A percentile compares a stretch with the other conserved stretches of the same genome.
phyloP scores from a whole-genome alignment of 768 basidiomycete genomes.

The Lactarius quietus region DNA sequence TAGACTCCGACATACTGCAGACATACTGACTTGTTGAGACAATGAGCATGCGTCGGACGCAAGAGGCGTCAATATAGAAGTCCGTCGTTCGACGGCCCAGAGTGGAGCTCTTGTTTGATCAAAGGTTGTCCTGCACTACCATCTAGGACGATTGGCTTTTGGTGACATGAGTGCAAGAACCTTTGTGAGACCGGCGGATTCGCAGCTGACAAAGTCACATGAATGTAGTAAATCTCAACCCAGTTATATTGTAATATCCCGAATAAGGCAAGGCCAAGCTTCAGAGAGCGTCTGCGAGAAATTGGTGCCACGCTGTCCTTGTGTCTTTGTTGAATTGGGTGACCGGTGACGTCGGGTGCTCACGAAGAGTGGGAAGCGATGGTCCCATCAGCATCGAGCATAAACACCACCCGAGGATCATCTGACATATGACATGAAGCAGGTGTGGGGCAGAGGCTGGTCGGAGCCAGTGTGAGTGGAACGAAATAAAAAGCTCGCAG shows the following conservation, averaged over 20 bases:
- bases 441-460: background rate
- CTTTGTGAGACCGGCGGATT: background rate
- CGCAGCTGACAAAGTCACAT: background rate
- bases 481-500: no score
- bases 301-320: background rate
- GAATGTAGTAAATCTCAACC: background rate
- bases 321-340: background rate
- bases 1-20: no score
- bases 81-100: background rate
- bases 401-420: background rate
- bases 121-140: background rate
- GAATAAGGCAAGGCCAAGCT: background rate
- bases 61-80: background rate
- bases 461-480: background rate
- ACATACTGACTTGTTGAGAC: slow-evolving; percentile 20
- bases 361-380: background rate
- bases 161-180: background rate
- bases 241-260: background rate
- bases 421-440: background rate
- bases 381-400: background rate
- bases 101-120: background rate
- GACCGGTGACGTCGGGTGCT: no score
- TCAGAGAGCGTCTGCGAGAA: background rate
- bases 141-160: background rate
- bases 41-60: background rate